phyloP scores from a whole-genome alignment of 1,284 basidiomycete species.

The Cryptococcus sp. region DNA sequence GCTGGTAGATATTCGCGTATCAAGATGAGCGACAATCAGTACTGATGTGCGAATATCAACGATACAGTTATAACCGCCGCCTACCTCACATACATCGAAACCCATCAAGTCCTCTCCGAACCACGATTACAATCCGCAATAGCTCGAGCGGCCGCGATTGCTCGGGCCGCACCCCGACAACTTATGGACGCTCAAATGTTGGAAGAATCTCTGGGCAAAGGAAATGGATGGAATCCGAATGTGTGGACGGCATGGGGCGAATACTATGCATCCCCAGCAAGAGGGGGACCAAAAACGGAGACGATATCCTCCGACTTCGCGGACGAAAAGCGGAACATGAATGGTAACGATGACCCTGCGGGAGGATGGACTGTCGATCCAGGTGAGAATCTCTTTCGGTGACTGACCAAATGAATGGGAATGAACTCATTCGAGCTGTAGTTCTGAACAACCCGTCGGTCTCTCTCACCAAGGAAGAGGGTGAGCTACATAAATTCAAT shows the following conservation, averaged over 20 bases:
- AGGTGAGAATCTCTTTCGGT: constrained; percentile 8
- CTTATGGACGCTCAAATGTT: constrained; percentile 28
- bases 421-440: not conserved
- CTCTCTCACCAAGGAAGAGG: constrained; percentile 13
- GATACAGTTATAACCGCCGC: constrained; percentile 33
- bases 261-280: constrained; percentile 18
- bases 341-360: constrained; percentile 20
- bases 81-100: constrained; percentile 34
- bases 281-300: constrained; percentile 13
- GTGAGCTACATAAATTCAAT: constrained; percentile 7
- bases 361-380: constrained; percentile 26
- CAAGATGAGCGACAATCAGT: not conserved
- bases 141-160: constrained; percentile 25
- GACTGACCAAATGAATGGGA: not conserved
- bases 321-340: too few species aligned
- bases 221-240: constrained; percentile 28
- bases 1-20: constrained; percentile 22
- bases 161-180: constrained; percentile 21
- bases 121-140: constrained; percentile 15
- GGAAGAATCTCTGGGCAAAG: constrained; percentile 31
- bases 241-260: constrained; percentile 35
- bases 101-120: constrained; percentile 37
- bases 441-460: constrained; percentile 15
- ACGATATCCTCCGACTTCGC: too few species aligned
- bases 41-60: not conserved